Evolutionary conservation across 352 stramenopile genomes (phyloP).

Genomic region (Pythium monospermum): DNA sequence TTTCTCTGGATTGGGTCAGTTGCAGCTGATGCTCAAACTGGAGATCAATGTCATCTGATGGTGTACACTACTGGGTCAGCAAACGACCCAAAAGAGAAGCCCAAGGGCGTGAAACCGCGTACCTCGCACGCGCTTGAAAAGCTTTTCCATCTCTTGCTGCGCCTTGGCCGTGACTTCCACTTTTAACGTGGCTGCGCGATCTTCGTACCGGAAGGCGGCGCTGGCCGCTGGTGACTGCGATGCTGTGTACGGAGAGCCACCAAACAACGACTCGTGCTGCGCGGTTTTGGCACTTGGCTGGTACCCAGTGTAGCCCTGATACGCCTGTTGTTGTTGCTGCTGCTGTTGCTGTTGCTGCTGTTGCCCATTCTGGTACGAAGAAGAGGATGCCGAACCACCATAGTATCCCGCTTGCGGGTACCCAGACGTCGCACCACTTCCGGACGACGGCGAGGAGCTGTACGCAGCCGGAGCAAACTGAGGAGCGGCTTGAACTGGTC

Average conservation of each 20-base stretch:
- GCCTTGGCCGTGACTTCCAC: constrained; percentile 74
- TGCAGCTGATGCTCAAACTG: constrained; percentile 86
- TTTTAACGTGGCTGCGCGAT: constrained; percentile 50
- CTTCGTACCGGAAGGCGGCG: constrained; percentile 29
- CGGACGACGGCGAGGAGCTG: constrained; percentile 8
- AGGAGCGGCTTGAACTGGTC: constrained; percentile 39
- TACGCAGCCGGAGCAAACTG: constrained; percentile 16
- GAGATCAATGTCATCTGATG: constrained; percentile 70
- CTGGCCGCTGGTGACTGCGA: constrained; percentile 10
- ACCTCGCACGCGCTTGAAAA: constrained; percentile 79
- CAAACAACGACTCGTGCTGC: constrained; percentile 42
- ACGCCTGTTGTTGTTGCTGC: constrained; percentile 17
- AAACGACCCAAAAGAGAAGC: neutral
- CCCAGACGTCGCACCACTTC: neutral
- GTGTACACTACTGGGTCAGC: neutral
- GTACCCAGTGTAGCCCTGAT: constrained; percentile 27
- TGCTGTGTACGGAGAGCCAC: constrained; percentile 12
- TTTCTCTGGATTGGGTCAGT: constrained; percentile 72
- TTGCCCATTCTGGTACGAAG: constrained; percentile 13
- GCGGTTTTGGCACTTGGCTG: constrained; percentile 36
- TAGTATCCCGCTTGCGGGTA: constrained; percentile 33
- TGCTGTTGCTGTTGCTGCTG: constrained; percentile 17
- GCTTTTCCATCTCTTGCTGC: constrained; percentile 69
- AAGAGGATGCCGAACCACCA: constrained; percentile 17
- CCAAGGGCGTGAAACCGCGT: neutral